Evolutionary conservation across 192 early-diverging fungal species (phyloP), one percentile per base, ranked within the genome.

Genomic region (Backusella parvicylindrica): DNA sequence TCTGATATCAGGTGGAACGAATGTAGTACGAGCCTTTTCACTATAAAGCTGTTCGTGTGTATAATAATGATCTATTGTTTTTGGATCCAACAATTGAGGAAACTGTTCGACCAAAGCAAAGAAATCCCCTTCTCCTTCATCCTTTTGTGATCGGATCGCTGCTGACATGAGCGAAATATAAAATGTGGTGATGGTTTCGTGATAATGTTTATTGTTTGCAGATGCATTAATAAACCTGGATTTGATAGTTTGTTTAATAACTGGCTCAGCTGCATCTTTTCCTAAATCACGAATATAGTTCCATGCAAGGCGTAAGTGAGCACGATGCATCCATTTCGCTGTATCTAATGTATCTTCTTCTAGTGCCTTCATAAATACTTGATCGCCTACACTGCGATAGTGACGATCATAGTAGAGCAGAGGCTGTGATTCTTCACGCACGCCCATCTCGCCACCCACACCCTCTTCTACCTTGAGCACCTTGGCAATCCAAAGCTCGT

Each of bases 401-500:
- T 77, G 74, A 18, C 86, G 79, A 49, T 88, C 86, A 70, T 88
- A 80, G 38, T 85, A 88, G 21, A 88, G 31, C n/a, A 88, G 56
- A 11, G 86, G 83, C n/a, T 67, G 49, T 8, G 38, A 68, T 67
- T 86, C 84, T 38, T 83, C 75, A 21, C 73, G 41, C 21, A 50
- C 68, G 0, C 76, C 78, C 11, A 28, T 43, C 28, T 71, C 73
- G 0, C 85, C 75, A 49, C 83, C 86, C 35, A 86, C 83, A 9
- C 87, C 88, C 72, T 89, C 77, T 13, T 87, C 78, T 6, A 91
- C 82, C 60, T 84, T 85, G 40, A 82, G 75, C 0, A 92, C 88
- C 37, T 83, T 75, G 5, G 83, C 86, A 72, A 89, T 86, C 89
- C 89, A 91, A 56, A 89, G 79, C 63, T 89, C 86, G 76, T 92